phyloP scores from a whole-genome alignment of 768 basidiomycete genomes.

The Trametes villosa region DNA sequence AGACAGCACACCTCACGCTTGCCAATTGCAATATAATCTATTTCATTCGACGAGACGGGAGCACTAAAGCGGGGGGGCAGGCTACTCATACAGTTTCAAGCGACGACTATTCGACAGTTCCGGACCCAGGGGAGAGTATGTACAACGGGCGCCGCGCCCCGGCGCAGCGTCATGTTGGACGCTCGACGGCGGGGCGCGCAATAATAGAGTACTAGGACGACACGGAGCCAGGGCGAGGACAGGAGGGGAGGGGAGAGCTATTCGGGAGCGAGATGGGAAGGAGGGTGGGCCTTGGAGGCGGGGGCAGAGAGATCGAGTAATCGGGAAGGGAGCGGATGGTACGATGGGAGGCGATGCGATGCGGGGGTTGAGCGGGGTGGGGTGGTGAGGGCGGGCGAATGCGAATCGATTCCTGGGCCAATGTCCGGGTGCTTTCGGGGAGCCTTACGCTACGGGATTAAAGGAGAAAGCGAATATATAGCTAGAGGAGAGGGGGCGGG shows the following conservation, averaged over 20 bases:
- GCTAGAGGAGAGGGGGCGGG: neutral
- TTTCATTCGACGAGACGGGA: neutral
- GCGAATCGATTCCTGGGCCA: neutral
- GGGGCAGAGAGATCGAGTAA: neutral
- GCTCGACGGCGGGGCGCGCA: neutral
- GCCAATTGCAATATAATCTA: slow-evolving; percentile 1
- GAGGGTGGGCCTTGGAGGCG: neutral
- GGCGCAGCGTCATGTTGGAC: neutral
- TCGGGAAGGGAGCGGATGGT: neutral
- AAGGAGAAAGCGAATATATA: slow-evolving; percentile 7
- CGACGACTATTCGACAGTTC: slow-evolving; percentile 15
- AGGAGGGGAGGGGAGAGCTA: neutral
- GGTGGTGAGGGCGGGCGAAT: neutral
- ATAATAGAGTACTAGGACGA: slow-evolving; percentile 4
- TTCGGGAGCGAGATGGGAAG: neutral
- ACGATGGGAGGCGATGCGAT: neutral
- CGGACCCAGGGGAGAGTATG: slow-evolving; percentile 16
- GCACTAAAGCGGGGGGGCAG: neutral
- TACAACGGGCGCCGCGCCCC: slow-evolving; percentile 8
- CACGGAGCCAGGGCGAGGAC: neutral
- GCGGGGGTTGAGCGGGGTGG: neutral
- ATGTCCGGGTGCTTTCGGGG: neutral
- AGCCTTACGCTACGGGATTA: slow-evolving; percentile 11
- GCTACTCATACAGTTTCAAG: slow-evolving; percentile 21
- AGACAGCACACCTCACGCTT: too few relatives aligned